Evolutionary conservation across 2,329 filamentous ascomycete genomes (phyloP).

Genomic region (Rhinocladiella similis): DNA sequence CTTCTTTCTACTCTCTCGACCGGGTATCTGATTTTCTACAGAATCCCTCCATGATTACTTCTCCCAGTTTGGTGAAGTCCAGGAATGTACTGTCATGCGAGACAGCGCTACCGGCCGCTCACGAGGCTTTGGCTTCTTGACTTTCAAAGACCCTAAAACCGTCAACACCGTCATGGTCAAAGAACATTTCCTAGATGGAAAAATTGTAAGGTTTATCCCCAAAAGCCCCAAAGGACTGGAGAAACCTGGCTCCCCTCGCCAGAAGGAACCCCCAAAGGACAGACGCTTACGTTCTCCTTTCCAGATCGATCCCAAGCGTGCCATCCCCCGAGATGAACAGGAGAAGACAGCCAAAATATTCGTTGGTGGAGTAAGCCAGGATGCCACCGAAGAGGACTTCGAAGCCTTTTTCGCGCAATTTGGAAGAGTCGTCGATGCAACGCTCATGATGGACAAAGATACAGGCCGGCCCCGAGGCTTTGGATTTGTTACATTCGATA

Average conservation of each 20-base stretch:
- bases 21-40: constrained; percentile 40
- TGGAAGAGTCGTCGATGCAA: constrained; percentile 92
- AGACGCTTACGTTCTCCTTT: constrained; percentile 30
- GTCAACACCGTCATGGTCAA: constrained; percentile 99
- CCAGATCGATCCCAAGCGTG: constrained; percentile 96
- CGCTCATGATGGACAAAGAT: constrained; percentile 99
- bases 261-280: constrained; percentile 3
- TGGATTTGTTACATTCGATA: constrained; percentile 97
- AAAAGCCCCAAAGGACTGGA: constrained; percentile 20
- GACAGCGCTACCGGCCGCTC: constrained; percentile 92
- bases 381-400: constrained; percentile 94
- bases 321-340: constrained; percentile 95
- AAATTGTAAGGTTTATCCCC: constrained; percentile 71
- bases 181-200: constrained; percentile 95
- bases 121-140: constrained; percentile 94
- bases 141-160: constrained; percentile 95
- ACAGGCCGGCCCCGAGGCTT: constrained; percentile 95
- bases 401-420: constrained; percentile 97
- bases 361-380: constrained; percentile 94
- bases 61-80: constrained; percentile 93
- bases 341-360: constrained; percentile 99
- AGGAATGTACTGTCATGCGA: constrained; percentile 99
- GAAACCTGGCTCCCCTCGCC: constrained; percentile 18
- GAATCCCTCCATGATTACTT: constrained; percentile 97
- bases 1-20: neutral